Evolutionary conservation across 2,329 filamentous ascomycete genomes (phyloP).

Genomic region (Magnaporthiopsis incrustans): DNA sequence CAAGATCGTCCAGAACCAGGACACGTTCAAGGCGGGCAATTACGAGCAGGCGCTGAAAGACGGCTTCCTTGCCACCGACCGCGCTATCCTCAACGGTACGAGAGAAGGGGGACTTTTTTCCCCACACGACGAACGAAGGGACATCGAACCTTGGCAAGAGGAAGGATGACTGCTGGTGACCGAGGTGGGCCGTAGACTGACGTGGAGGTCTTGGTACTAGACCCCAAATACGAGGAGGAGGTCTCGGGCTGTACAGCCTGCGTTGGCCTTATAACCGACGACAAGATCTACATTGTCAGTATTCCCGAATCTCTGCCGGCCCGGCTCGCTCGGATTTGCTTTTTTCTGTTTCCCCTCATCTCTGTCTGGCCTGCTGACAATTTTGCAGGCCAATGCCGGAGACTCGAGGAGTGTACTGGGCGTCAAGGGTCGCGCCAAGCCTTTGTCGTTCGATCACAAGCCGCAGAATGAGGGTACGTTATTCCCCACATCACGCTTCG

Average conservation of each 20-base stretch:
- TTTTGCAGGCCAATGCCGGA: conserved; percentile 78
- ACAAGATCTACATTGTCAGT: conserved; percentile 94
- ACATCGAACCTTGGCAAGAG: neutral
- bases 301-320: neutral
- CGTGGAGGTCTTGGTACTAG: conserved; percentile 37
- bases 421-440: conserved; percentile 95
- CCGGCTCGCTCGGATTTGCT: neutral
- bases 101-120: conserved; percentile 14
- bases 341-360: neutral
- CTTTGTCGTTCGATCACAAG: conserved; percentile 98
- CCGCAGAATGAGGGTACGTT: conserved; percentile 86
- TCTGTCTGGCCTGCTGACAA: conserved; percentile 11
- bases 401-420: conserved; percentile 93
- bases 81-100: conserved; percentile 90
- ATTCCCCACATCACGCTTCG: neutral
- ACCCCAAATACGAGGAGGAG: conserved; percentile 94
- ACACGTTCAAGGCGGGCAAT: conserved; percentile 82
- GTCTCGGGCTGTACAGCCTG: conserved; percentile 97
- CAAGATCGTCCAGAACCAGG: conserved; percentile 90
- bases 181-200: conserved; percentile 4
- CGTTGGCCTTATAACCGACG: conserved; percentile 77
- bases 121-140: neutral
- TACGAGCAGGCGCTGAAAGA: conserved; percentile 96
- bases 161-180: conserved; percentile 9
- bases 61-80: conserved; percentile 90